Conservation (phyloP, 1,284 basidiomycete genomes). For the Singerocomus inundabilis region DNA sequence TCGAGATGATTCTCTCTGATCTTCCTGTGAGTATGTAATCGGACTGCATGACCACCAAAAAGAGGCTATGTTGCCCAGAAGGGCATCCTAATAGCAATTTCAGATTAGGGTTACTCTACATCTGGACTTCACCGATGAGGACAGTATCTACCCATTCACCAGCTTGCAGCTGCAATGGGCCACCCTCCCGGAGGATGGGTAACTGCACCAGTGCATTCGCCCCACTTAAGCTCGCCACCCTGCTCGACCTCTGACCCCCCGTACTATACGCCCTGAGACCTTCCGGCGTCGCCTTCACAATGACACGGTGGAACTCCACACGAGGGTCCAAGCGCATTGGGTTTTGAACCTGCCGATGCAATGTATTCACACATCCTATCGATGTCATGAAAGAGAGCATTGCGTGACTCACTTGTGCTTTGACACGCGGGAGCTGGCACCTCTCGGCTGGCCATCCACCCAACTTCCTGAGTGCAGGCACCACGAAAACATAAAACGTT, state of each 20-base stretch:
- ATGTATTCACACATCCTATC: neutral
- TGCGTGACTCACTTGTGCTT: conserved; percentile 52
- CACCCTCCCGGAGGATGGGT: conserved; percentile 47
- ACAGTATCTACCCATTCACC: conserved; percentile 60
- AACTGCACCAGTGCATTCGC: conserved; percentile 78
- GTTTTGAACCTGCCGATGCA: conserved; percentile 48
- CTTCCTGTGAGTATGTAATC: neutral
- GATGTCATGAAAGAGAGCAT: neutral
- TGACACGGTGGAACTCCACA: conserved; percentile 80
- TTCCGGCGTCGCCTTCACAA: conserved; percentile 47
- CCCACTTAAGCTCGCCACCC: conserved; percentile 72
- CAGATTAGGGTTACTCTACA: conserved; percentile 13
- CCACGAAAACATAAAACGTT: conserved; percentile 81
- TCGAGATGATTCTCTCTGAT: neutral
- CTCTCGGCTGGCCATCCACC: conserved; percentile 60
- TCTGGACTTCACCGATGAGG: conserved; percentile 64
- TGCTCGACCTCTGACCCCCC: conserved; percentile 81
- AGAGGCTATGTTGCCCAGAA: neutral
- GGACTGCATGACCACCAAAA: neutral
- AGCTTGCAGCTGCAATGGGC: conserved; percentile 41
- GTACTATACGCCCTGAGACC: conserved; percentile 72
- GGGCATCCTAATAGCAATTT: neutral
- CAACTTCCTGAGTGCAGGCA: conserved; percentile 74
- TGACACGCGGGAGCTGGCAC: conserved; percentile 63
- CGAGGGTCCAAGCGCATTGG: conserved; percentile 70